phyloP scores from a whole-genome alignment of 768 basidiomycete species.

The Mycena galopus region DNA sequence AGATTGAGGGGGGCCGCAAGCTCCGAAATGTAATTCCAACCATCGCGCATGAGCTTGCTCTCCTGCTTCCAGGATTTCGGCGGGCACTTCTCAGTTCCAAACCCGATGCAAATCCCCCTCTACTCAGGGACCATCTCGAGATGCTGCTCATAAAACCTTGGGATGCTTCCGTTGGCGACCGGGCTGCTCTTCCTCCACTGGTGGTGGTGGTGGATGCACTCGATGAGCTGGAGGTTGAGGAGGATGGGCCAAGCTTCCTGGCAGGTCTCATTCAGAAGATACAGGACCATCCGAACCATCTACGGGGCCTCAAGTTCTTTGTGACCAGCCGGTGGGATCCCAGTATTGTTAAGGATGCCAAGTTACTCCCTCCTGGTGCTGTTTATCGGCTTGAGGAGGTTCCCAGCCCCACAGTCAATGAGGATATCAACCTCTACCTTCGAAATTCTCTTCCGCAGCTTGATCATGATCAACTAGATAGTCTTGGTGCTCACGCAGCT shows the following conservation, averaged over 20 bases:
- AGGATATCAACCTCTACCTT: slow-evolving; percentile 2
- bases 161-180: not conserved
- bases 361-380: not conserved
- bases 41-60: slow-evolving; percentile 1
- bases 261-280: not conserved
- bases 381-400: slow-evolving; percentile 1
- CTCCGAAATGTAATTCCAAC: slow-evolving; percentile 8
- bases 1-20: not conserved
- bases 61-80: not conserved
- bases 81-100: not conserved
- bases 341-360: not conserved
- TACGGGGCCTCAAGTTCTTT: not conserved
- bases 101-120: slow-evolving; percentile 1
- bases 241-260: not conserved
- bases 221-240: not conserved
- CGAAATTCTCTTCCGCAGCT: not conserved
- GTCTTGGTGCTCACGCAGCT: not conserved
- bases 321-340: slow-evolving; percentile 7
- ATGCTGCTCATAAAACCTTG: not conserved
- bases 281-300: not conserved
- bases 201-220: slow-evolving; percentile 6
- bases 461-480: not conserved
- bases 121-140: not conserved
- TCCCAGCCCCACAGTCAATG: not conserved
- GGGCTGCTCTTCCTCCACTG: slow-evolving; percentile 2